Base-by-base conservation (phyloP, 2,329 filamentous ascomycete genomes). In the Beauveria medogensis region DNA sequence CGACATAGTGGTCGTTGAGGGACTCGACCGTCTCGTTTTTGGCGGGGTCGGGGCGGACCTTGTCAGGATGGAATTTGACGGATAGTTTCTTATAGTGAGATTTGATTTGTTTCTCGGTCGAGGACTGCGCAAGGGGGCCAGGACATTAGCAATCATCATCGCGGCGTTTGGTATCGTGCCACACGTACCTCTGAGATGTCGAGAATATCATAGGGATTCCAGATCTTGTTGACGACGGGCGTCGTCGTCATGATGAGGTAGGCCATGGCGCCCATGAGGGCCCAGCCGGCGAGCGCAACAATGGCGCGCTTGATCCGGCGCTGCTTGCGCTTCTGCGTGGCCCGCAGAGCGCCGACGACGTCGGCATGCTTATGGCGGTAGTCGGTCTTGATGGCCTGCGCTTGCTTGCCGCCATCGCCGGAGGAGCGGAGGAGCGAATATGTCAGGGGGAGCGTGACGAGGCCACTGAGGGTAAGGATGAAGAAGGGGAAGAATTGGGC, bases 401-500 rank as follows among this genome's bases (percentile, higher is more conserved):
- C 92, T 63, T 90, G 89, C 66, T 87, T 89, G 72, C 92, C 88
- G 65, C 91, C 85, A 69, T 92, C 79, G 66, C 79, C 90, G 74
- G 84, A 89, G 50, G 91, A 86, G 72, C 88, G 89, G 70, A 97
- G 82, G 68, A 96, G 86, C 66, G 87, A 90, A 77, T 95, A 96
- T 69, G 93, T 96, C 70, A 96, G 82, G 64, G 93, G 92, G 62
- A 96, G 78, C 40, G 94, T 97, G 75, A 97, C 83, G 67, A 99
- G 85, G 70, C 88, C 87, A 64, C 89, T 86, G 70, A 97, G 82
- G 48, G 92, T 97, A 72, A 97, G 87, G 77, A 97, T 88, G 81
- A 99, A 99, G 84, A 96, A 96, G 67, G 95, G 94, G 82, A 97
- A 99, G 81, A 97, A 97, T 84, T 97, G 91, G 69, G 92, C 92